Evolutionary conservation across 2,329 filamentous ascomycete species (phyloP), one percentile per base, ranked within the genome.

Genomic region (Thelonectria olida): DNA sequence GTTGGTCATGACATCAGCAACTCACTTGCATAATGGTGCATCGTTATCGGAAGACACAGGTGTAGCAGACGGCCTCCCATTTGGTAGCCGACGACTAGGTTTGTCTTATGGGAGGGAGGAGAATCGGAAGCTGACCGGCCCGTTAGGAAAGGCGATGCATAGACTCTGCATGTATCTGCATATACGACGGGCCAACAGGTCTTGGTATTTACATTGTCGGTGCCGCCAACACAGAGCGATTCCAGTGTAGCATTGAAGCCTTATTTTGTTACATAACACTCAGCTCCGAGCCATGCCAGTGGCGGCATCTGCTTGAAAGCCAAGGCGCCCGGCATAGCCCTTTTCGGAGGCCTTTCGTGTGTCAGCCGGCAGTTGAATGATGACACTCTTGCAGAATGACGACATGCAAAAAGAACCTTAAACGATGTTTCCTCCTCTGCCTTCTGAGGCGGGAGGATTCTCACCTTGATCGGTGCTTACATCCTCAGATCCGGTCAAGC

Each of bases 121-220:
- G 25, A 28, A 13, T 23, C 12, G 19, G 36, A 17, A 36, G 23
- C 25, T 17, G 45, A n/a, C 39, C 28, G 12, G 31, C 41, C 47
- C 19, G n/a, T 31, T n/a, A 45, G 52, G 28, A 31, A 45, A 25
- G 23, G 22, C 25, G 25, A 27, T 34, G 52, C 31, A 55, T 50
- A 15, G n/a, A 23, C 7, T 31, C 13, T 38, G 39, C 50, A 52
- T 48, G 23, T 36, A 48, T 53, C 38, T 67, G 39, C 47, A 62
- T 58, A 53, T 50, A 60, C 62, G 56, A 60, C 15, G 31, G 39
- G 15, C 34, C 38, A 48, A 31, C 20, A 23, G 15, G 19, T 31
- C 25, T 41, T 22, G 15, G 27, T 51, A 20, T 36, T 17, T 6
- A 27, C 51, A 39, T 34, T 27, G 22, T 12, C 25, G 15, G 38